phyloP scores from a whole-genome alignment of 139 green algal genomes.

The Marvania coccoides region DNA sequence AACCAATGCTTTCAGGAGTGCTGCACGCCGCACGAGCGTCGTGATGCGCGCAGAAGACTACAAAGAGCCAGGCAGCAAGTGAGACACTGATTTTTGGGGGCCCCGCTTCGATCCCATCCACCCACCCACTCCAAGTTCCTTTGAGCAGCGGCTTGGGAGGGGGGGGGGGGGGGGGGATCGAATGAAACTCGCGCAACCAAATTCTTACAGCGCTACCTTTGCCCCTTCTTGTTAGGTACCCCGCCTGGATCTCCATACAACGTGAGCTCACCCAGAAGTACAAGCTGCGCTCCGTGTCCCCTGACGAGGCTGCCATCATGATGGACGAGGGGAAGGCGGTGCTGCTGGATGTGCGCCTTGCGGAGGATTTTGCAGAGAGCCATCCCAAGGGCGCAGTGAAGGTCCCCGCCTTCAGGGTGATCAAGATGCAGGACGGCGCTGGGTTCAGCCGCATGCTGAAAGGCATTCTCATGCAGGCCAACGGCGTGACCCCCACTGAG shows the following conservation, averaged over 20 bases:
- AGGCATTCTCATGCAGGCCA: slow-evolving; percentile 13
- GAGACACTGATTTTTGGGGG: too few species aligned
- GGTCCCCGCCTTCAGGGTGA: slow-evolving; percentile 17
- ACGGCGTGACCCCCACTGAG: slow-evolving; percentile 34
- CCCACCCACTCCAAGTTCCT: too few species aligned
- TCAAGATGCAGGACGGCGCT: not conserved
- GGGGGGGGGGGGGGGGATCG: too few species aligned
- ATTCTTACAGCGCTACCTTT: too few species aligned
- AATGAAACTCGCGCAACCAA: not conserved
- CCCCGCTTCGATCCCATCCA: too few species aligned
- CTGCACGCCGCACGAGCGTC: too few species aligned
- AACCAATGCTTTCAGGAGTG: too few species aligned
- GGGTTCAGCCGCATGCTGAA: slow-evolving; percentile 8
- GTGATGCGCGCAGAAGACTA: too few species aligned
- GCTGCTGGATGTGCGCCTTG: slow-evolving; percentile 33
- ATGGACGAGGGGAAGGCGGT: slow-evolving; percentile 22
- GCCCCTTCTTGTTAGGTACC: too few species aligned
- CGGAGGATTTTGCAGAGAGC: slow-evolving; percentile 13
- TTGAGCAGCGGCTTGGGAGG: too few species aligned
- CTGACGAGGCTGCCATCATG: slow-evolving; percentile 20
- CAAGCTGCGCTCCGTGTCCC: not conserved
- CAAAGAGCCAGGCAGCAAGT: too few species aligned
- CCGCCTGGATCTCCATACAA: slow-evolving; percentile 10
- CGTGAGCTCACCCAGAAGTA: not conserved
- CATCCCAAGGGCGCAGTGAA: slow-evolving; percentile 21